phyloP scores from a whole-genome alignment of 306 rosid species.

The Citrullus colocynthis region DNA sequence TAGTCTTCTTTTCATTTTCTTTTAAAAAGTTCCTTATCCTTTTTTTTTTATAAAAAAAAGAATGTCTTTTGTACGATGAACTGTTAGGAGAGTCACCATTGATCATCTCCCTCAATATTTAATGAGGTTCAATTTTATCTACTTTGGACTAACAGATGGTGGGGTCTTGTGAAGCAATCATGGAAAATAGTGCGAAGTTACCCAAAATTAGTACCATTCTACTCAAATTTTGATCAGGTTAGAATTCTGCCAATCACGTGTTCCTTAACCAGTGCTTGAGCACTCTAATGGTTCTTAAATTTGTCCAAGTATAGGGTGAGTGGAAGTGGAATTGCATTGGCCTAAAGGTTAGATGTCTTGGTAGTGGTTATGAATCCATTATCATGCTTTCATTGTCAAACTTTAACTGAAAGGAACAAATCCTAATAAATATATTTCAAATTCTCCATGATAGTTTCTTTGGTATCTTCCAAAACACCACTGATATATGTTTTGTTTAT shows the following conservation, averaged over 20 bases:
- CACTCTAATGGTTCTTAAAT: neutral
- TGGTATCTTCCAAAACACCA: neutral
- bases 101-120: neutral
- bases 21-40: no score
- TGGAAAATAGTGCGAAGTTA: slow-evolving; percentile 50
- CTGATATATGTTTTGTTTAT: neutral
- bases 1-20: no score
- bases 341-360: neutral
- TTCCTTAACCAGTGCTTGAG: neutral
- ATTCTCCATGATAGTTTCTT: neutral
- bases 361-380: neutral
- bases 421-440: neutral
- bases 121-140: slow-evolving; percentile 17
- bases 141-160: slow-evolving; percentile 54
- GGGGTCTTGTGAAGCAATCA: slow-evolving; percentile 77
- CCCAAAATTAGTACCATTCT: slow-evolving; percentile 48
- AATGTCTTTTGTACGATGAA: neutral
- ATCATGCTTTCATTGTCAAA: neutral
- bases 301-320: neutral
- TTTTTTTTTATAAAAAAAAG: no score
- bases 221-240: slow-evolving; percentile 90
- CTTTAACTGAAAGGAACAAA: neutral
- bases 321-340: neutral
- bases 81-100: slow-evolving; percentile 5
- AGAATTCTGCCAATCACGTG: neutral